Base-by-base conservation (phyloP, 768 basidiomycete species). In the Hypholoma fasciculare region DNA sequence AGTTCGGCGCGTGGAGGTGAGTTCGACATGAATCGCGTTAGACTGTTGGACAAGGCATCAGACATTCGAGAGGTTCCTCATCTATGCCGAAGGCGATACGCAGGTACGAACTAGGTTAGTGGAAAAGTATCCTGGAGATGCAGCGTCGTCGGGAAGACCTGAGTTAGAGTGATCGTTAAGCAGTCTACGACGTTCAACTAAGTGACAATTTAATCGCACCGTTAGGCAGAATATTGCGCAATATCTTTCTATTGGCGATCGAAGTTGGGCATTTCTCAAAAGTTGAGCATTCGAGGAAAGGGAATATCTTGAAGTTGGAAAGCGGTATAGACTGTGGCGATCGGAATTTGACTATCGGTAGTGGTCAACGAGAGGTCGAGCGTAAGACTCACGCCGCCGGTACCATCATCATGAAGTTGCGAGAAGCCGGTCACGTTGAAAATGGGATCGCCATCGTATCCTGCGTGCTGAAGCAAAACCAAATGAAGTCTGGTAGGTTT, bases 81-180 rank as follows among this genome's bases (percentile, higher is more conserved):
- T 3, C 13, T 40, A 44, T 23, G 23, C 23, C 23, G 23, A 23
- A 23, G 23, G 23, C 23, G 23, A 23, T 23, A 19, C 49, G 34
- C 6, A 30, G 12, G 12, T 36, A 65, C 74, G 14, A 57, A 83
- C 84, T 30, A 87, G 71, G 62, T 86, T 86, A 1, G 82, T 80
- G 0, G 85, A 78, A 65, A 88, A 88, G 65, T 87, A 88, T 49
- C 87, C 87, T 0, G 86, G 87, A 14, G 83, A 82, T 4, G 85
- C 84, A 57, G 75, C 77, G 61, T 88, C 86, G 58, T 87, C 85
- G 4, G 84, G 81, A 34, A 75, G 73, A 12, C 84, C 84, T 86
- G 37, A 30, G 20, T 23, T 3, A 58, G 47, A 40, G 11, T 13
- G 17, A 27, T 30, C 38, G 3, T 12, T 17, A 46, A 23, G 38